phyloP scores from a whole-genome alignment of 2,329 filamentous ascomycete genomes.

The Exophiala calicioides region DNA sequence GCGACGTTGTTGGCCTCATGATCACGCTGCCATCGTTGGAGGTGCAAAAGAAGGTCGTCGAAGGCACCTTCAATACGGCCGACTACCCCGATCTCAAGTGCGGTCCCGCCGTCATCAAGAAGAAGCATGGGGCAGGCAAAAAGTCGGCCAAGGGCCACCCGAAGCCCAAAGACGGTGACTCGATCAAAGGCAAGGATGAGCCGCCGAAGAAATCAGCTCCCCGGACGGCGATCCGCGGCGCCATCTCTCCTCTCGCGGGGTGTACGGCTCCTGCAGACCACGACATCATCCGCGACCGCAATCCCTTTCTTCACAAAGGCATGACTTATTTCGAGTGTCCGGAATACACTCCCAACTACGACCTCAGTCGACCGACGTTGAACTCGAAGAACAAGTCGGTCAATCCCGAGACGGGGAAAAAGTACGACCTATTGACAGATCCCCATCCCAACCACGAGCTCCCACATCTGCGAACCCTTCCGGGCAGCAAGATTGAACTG shows the following conservation, averaged over 20 bases:
- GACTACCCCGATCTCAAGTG: slow-evolving; percentile 51
- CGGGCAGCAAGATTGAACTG: slow-evolving; percentile 79
- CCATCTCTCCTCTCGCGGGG: slow-evolving; percentile 13
- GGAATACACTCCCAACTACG: slow-evolving; percentile 83
- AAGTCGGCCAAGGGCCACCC: slow-evolving; percentile 25
- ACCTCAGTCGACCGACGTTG: slow-evolving; percentile 70
- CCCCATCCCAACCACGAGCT: slow-evolving; percentile 62
- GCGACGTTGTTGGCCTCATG: slow-evolving; percentile 91
- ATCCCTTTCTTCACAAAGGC: slow-evolving; percentile 85
- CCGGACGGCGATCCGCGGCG: slow-evolving; percentile 19
- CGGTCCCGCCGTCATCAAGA: slow-evolving; percentile 29
- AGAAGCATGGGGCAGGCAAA: slow-evolving; percentile 25
- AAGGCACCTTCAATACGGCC: slow-evolving; percentile 82
- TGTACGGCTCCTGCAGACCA: slow-evolving; percentile 23
- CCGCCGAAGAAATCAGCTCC: slow-evolving; percentile 13
- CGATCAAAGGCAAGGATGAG: slow-evolving; percentile 20
- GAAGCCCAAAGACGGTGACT: slow-evolving; percentile 27
- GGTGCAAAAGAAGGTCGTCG: slow-evolving; percentile 83
- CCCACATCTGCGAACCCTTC: slow-evolving; percentile 79
- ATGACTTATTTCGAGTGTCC: slow-evolving; percentile 70
- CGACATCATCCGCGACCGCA: slow-evolving; percentile 91
- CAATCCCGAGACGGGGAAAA: slow-evolving; percentile 57
- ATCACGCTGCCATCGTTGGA: slow-evolving; percentile 84
- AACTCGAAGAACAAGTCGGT: slow-evolving; percentile 46
- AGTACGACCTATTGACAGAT: slow-evolving; percentile 35